A percentile compares a stretch with the other conserved stretches of the same genome.
Evolutionary conservation across 441 rosid species (phyloP).

Genomic region (Pelargonium citronellum): DNA sequence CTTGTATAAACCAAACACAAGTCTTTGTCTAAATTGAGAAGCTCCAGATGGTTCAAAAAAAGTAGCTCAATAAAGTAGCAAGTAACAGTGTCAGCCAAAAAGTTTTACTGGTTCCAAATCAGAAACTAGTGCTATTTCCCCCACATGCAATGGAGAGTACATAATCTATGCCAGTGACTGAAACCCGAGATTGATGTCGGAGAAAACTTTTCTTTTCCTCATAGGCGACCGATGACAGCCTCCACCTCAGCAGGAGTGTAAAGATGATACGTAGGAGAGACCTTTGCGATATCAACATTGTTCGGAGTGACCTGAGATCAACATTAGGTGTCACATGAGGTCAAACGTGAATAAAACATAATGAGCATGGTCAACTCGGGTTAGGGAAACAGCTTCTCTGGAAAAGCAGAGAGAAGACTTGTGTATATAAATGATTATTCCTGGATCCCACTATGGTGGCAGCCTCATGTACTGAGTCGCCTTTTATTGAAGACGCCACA

Average conservation of each 20-base stretch:
- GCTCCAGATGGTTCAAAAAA: not conserved
- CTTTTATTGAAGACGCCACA: no score
- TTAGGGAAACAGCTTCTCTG: no score
- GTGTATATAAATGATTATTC: no score
- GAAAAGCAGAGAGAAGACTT: not conserved
- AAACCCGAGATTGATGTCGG: not conserved
- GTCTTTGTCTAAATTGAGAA: conserved; percentile 4
- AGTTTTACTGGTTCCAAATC: conserved; percentile 23
- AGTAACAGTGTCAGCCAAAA: conserved; percentile 5
- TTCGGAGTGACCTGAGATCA: conserved; percentile 77
- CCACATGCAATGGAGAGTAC: conserved; percentile 11
- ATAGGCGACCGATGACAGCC: conserved; percentile 75
- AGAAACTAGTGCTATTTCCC: conserved; percentile 19
- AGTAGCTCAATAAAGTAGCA: not conserved
- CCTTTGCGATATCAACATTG: conserved; percentile 91
- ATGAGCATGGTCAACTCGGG: not conserved
- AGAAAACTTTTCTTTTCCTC: conserved; percentile 15
- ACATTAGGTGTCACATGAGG: not conserved
- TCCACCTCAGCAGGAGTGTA: conserved; percentile 93
- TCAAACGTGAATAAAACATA: not conserved
- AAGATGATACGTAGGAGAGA: conserved; percentile 79
- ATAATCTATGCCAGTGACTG: not conserved
- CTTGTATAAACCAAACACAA: not conserved
- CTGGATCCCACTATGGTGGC: no score
- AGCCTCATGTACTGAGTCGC: no score